phyloP scores from a whole-genome alignment of 768 basidiomycete genomes.

The Boletus rubescentipes region DNA sequence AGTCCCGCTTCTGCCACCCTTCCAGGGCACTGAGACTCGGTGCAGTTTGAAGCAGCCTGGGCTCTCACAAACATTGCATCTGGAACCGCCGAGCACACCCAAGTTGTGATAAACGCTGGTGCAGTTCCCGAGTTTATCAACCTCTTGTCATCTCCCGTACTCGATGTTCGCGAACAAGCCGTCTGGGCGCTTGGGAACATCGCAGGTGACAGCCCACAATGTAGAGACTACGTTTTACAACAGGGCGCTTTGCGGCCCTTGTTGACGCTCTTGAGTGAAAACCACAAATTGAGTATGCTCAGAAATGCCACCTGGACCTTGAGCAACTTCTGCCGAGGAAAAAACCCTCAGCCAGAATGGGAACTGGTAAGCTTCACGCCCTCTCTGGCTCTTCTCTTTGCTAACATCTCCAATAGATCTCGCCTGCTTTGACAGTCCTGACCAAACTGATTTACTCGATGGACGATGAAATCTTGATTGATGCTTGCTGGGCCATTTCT shows the following conservation, averaged over 20 bases:
- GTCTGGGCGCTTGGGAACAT: conserved; percentile 99
- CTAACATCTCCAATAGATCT: conserved; percentile 63
- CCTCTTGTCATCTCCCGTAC: conserved; percentile 87
- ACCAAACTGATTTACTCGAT: conserved; percentile 98
- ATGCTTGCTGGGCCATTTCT: conserved; percentile 99
- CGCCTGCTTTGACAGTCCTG: conserved; percentile 92
- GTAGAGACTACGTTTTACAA: conserved; percentile 94
- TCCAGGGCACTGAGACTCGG: conserved; percentile 8
- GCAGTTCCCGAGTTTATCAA: conserved; percentile 98
- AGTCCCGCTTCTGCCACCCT: conserved; percentile 3
- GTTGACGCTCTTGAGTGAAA: conserved; percentile 84
- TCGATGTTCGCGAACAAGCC: conserved; percentile 98
- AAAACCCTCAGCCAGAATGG: conserved; percentile 98
- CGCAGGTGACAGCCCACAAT: conserved; percentile 96
- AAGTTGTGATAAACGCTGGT: conserved; percentile 92
- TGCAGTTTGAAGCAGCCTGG: conserved; percentile 95
- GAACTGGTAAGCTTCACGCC: conserved; percentile 64
- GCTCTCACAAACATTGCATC: conserved; percentile 97
- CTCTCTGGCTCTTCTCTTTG: conserved; percentile 9
- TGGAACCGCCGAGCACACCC: conserved; percentile 97
- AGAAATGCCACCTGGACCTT: conserved; percentile 98
- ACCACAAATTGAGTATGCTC: conserved; percentile 99
- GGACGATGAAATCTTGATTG: conserved; percentile 98
- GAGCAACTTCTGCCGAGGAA: conserved; percentile 98
- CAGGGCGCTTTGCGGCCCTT: conserved; percentile 93